Evolutionary conservation across 371 early-diverging fungal species (phyloP).

Genomic region (Mucor mucedo): DNA sequence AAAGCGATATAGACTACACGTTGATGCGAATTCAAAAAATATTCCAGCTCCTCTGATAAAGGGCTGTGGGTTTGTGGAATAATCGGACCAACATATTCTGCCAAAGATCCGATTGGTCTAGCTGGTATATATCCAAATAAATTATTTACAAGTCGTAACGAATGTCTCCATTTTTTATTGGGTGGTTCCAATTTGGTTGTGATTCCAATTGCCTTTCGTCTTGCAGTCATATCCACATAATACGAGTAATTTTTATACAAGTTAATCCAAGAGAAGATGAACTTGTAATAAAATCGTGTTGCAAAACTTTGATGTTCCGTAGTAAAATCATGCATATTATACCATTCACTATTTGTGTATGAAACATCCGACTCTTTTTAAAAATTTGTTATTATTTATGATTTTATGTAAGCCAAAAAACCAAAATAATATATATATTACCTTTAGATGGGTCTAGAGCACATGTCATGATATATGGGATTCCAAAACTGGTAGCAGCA

Average conservation of each 20-base stretch:
- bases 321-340: too few relatives aligned
- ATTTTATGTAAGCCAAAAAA: too few relatives aligned
- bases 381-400: too few relatives aligned
- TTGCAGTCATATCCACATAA: not conserved
- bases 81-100: constrained; percentile 42
- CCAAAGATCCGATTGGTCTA: constrained; percentile 37
- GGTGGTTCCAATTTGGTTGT: not conserved
- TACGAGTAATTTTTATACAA: not conserved
- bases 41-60: constrained; percentile 18
- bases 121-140: constrained; percentile 32
- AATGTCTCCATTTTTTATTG: constrained; percentile 7
- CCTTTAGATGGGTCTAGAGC: constrained; percentile 10
- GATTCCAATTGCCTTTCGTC: constrained; percentile 1
- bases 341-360: too few relatives aligned
- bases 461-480: constrained; percentile 14
- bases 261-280: too few relatives aligned
- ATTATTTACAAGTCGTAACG: constrained; percentile 30
- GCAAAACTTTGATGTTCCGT: too few relatives aligned
- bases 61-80: constrained; percentile 21
- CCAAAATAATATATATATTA: not conserved
- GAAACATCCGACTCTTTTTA: too few relatives aligned
- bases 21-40: constrained; percentile 25
- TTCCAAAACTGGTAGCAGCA: constrained; percentile 2
- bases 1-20: constrained; percentile 48
- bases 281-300: too few relatives aligned